Conservation (phyloP, 2,329 filamentous ascomycete species). For the Laburnicola sp. region DNA sequence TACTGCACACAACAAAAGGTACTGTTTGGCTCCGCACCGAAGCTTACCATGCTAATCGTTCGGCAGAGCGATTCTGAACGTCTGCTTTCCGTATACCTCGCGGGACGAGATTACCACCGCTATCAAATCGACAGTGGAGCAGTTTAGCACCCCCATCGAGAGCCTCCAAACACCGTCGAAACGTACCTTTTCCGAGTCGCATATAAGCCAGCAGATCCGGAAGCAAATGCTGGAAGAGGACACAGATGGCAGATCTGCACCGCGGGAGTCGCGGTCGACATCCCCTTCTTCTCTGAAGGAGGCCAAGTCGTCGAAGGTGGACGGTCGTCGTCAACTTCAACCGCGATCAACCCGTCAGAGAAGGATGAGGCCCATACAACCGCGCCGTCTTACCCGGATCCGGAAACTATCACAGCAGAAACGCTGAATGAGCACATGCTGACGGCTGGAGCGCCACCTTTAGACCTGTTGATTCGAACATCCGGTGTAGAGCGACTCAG, state of each 20-base stretch:
- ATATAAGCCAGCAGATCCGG: conserved; percentile 84
- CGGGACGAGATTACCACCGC: conserved; percentile 92
- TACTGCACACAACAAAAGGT: conserved; percentile 86
- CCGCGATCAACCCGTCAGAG: conserved; percentile 41
- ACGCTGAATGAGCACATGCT: conserved; percentile 86
- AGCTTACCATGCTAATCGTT: conserved; percentile 4
- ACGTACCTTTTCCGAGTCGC: conserved; percentile 81
- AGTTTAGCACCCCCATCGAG: conserved; percentile 73
- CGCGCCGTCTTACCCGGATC: conserved; percentile 60
- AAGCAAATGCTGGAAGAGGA: conserved; percentile 50
- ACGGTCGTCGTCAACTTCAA: conserved; percentile 44
- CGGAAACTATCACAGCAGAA: conserved; percentile 82
- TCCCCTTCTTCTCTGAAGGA: conserved; percentile 46
- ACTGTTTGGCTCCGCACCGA: conserved; percentile 21
- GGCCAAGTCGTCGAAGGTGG: conserved; percentile 32
- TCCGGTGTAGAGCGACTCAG: conserved; percentile 90
- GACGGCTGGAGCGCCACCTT: conserved; percentile 79
- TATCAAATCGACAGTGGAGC: conserved; percentile 82
- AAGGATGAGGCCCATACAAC: conserved; percentile 28
- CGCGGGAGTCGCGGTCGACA: conserved; percentile 31
- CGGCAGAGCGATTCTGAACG: conserved; percentile 71
- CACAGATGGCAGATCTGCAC: conserved; percentile 32
- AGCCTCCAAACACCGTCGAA: conserved; percentile 56
- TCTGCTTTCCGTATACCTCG: conserved; percentile 97
- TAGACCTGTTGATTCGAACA: conserved; percentile 89